Percentiles rank a stretch among this genome's conserved stretches.
Evolutionary conservation across 352 stramenopile genomes (phyloP).

Genomic region (Pythium biforme): DNA sequence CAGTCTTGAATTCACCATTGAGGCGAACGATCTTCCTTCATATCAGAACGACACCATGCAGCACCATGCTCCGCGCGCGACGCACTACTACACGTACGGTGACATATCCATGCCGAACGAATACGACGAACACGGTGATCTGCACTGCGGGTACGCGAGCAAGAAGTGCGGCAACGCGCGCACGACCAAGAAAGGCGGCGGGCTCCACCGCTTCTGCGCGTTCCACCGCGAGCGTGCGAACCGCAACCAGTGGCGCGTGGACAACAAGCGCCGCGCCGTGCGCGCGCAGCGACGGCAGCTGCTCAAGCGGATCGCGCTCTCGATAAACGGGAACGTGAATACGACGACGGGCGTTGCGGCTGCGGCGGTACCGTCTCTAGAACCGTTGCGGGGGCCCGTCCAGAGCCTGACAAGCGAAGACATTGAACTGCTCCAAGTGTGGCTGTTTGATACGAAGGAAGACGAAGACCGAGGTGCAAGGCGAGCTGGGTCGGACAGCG

Average conservation of each 20-base stretch:
- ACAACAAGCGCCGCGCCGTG: constrained; percentile 41
- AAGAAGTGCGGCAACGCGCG: constrained; percentile 67
- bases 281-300: constrained; percentile 2
- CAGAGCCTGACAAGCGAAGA: background rate
- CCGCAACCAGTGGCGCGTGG: constrained; percentile 65
- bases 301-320: background rate
- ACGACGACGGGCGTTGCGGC: too few species aligned
- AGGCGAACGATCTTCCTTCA: background rate
- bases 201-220: constrained; percentile 71
- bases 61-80: background rate
- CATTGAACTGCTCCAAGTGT: background rate
- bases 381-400: background rate
- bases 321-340: too few species aligned
- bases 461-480: background rate
- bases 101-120: background rate
- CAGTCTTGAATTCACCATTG: background rate
- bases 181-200: constrained; percentile 65
- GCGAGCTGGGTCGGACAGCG: too few species aligned
- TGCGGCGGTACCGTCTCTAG: background rate
- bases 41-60: background rate
- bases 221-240: constrained; percentile 69
- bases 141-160: constrained; percentile 63
- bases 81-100: background rate
- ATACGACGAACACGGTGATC: constrained; percentile 3
- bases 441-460: background rate